phyloP scores from a whole-genome alignment of 805 yeast species.

The Diddensiella santjacobensis region DNA sequence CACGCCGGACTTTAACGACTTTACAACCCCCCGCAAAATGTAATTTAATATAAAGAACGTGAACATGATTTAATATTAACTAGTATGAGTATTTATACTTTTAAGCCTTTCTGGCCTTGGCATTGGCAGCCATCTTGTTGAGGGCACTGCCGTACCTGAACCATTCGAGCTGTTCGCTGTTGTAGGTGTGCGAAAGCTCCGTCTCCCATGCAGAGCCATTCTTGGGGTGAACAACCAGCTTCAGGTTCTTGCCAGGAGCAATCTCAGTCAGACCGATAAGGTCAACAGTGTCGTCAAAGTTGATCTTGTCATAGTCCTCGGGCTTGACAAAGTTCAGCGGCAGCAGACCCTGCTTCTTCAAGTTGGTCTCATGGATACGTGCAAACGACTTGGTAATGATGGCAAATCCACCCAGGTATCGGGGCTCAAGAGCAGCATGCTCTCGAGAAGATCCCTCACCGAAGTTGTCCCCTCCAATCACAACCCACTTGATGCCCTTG shows the following conservation, averaged over 20 bases:
- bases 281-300: slow-evolving; percentile 86
- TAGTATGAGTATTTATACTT: background rate
- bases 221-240: slow-evolving; percentile 65
- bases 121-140: slow-evolving; percentile 76
- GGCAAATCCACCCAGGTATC: slow-evolving; percentile 97
- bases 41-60: too few relatives aligned
- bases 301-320: slow-evolving; percentile 89
- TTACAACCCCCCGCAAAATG: too few relatives aligned
- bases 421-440: slow-evolving; percentile 99
- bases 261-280: slow-evolving; percentile 75
- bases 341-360: slow-evolving; percentile 98
- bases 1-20: slow-evolving; percentile 25
- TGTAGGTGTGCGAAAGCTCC: slow-evolving; percentile 93
- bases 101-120: slow-evolving; percentile 4
- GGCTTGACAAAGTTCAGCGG: slow-evolving; percentile 90
- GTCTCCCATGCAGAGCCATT: slow-evolving; percentile 83
- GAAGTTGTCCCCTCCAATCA: slow-evolving; percentile 87
- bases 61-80: background rate
- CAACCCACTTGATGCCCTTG: slow-evolving; percentile 22
- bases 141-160: slow-evolving; percentile 98
- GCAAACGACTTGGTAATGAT: slow-evolving; percentile 97
- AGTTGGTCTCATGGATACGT: slow-evolving; percentile 98
- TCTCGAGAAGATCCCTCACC: slow-evolving; percentile 99
- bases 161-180: slow-evolving; percentile 96
- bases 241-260: slow-evolving; percentile 89